These are phyloP conservation scores for Apodospora peruviana DNA, from an alignment of 495 filamentous ascomycete species.

Conservation along the genomic window DNA sequence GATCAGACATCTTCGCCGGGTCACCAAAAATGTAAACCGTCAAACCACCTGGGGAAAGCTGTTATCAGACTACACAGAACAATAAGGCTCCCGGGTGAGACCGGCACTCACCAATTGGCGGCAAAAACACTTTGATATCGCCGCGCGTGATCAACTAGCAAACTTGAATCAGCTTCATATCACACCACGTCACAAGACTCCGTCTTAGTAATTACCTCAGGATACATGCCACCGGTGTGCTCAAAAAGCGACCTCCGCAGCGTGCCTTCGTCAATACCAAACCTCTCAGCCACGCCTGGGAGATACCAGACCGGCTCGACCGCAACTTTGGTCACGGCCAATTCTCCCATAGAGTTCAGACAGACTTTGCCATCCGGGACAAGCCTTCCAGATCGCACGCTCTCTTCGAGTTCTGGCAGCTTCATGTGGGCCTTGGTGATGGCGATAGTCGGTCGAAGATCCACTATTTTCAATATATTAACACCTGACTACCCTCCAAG, in stretches of 20 bases:
- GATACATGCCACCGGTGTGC: conserved; percentile 89
- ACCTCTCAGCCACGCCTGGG: conserved; percentile 89
- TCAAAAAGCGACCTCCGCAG: conserved; percentile 87
- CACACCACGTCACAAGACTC: background rate
- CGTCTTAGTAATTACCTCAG: conserved; percentile 46
- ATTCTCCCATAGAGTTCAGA: conserved; percentile 73
- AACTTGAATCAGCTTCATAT: conserved; percentile 12
- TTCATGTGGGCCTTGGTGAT: conserved; percentile 97
- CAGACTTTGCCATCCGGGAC: conserved; percentile 89
- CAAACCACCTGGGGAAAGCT: conserved; percentile 61
- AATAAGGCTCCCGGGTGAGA: background rate
- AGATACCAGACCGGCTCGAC: conserved; percentile 97
- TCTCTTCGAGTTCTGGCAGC: conserved; percentile 85
- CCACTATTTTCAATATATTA: conserved; percentile 39
- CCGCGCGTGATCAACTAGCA: conserved; percentile 74
- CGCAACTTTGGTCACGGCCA: conserved; percentile 94
- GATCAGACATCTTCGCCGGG: conserved; percentile 84
- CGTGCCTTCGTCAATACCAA: conserved; percentile 88
- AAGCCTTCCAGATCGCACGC: conserved; percentile 71
- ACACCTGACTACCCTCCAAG: background rate
- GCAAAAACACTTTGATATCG: conserved; percentile 93
- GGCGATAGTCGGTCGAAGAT: conserved; percentile 90
- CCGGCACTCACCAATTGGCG: conserved; percentile 63
- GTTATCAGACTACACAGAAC: conserved; percentile 19
- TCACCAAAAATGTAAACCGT: conserved; percentile 98